These are phyloP conservation scores for Coemansia sp. DNA, from an alignment of 192 early-diverging fungal species.

Conservation along the genomic window DNA sequence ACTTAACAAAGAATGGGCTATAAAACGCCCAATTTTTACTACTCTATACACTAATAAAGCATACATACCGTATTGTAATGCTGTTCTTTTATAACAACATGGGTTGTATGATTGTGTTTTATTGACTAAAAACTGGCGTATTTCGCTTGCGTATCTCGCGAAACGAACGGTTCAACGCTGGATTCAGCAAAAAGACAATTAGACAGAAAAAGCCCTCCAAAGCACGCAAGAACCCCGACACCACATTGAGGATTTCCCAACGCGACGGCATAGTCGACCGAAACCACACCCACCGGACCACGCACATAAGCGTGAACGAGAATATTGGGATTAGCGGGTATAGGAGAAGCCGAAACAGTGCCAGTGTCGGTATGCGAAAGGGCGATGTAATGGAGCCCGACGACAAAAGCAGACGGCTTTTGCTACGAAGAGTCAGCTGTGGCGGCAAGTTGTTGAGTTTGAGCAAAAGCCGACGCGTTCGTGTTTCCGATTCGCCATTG, in stretches of 20 bases:
- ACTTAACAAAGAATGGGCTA: no score
- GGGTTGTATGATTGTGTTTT: no score
- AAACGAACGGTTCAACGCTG: conserved; percentile 47
- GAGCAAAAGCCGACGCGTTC: conserved; percentile 9
- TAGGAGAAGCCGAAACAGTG: conserved; percentile 34
- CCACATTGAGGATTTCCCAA: conserved; percentile 41
- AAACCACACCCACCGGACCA: conserved; percentile 52
- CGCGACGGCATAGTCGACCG: conserved; percentile 41
- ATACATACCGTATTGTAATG: no score
- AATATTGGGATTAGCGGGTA: conserved; percentile 49
- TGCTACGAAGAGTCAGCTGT: conserved; percentile 11
- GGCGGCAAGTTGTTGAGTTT: conserved; percentile 18
- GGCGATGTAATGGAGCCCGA: conserved; percentile 13
- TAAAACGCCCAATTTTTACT: neutral
- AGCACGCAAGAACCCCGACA: conserved; percentile 39
- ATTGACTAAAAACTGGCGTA: conserved; percentile 26
- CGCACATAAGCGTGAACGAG: conserved; percentile 49
- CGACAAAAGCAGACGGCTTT: conserved; percentile 16
- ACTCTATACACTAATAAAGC: no score
- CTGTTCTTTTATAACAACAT: no score
- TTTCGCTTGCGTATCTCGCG: conserved; percentile 46
- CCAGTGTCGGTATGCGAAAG: conserved; percentile 43
- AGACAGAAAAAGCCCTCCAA: conserved; percentile 44
- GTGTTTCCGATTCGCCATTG: neutral
- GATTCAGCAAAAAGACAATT: conserved; percentile 48